Percentiles rank a stretch among this genome's conserved stretches.
phyloP scores from a whole-genome alignment of 495 filamentous ascomycete genomes.

The Trichoderma virens region DNA sequence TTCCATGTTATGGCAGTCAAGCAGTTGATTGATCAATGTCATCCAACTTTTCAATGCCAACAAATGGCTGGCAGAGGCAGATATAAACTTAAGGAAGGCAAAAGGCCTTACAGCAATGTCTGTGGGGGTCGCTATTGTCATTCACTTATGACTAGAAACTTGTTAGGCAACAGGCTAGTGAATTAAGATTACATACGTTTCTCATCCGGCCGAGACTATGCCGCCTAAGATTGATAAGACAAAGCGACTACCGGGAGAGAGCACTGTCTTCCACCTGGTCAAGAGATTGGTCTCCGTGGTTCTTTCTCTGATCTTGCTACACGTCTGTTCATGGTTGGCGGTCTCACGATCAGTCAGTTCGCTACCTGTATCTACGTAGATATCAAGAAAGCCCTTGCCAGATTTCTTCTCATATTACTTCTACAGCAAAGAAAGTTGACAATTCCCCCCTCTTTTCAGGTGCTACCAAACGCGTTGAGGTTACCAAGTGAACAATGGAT shows the following conservation, averaged over 20 bases:
- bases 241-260: slow-evolving; percentile 88
- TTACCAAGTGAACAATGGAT: slow-evolving; percentile 37
- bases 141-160: too few species aligned
- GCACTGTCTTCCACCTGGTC: slow-evolving; percentile 80
- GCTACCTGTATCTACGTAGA: slow-evolving; percentile 95
- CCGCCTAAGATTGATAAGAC: slow-evolving; percentile 99
- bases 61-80: too few species aligned
- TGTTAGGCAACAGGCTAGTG: too few species aligned
- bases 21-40: too few species aligned
- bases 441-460: slow-evolving; percentile 14
- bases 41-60: too few species aligned
- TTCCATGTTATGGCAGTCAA: too few species aligned
- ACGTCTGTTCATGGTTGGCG: slow-evolving; percentile 76
- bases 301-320: slow-evolving; percentile 88
- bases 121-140: too few species aligned
- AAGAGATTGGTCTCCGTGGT: slow-evolving; percentile 88
- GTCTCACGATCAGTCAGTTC: slow-evolving; percentile 86
- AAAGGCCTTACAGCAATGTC: too few species aligned
- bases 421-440: slow-evolving; percentile 21
- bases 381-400: slow-evolving; percentile 37
- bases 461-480: slow-evolving; percentile 70
- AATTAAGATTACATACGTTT: too few species aligned
- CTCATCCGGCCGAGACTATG: slow-evolving; percentile 98
- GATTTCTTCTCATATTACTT: slow-evolving; percentile 20
- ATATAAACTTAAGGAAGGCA: too few species aligned